These are phyloP conservation scores for Nymphaea thermarum DNA, from an alignment of 164 flowering plant genomes.

Conservation along the genomic window DNA sequence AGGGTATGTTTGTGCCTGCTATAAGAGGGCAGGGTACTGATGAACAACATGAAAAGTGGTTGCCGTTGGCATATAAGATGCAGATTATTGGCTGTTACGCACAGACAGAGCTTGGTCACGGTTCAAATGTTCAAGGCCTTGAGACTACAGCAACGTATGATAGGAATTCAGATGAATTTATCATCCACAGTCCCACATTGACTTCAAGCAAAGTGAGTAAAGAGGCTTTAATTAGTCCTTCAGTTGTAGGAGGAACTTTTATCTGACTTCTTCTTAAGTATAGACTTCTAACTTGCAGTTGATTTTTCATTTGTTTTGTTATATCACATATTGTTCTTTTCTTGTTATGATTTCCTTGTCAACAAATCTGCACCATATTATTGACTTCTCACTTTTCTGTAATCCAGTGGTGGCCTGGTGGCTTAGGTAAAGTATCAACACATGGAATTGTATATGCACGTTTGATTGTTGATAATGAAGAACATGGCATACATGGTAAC, in stretches of 20 bases:
- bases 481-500: conserved; percentile 85
- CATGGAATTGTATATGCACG: conserved; percentile 93
- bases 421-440: conserved; percentile 86
- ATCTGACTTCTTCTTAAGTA: neutral
- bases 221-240: neutral
- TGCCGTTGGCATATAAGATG: conserved; percentile 91
- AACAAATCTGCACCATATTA: conserved; percentile 1
- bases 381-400: neutral
- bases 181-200: conserved; percentile 83
- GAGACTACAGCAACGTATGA: conserved; percentile 98
- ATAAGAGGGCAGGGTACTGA: conserved; percentile 95
- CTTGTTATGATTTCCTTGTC: neutral
- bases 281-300: neutral
- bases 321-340: neutral
- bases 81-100: conserved; percentile 98
- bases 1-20: conserved; percentile 97
- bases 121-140: conserved; percentile 98
- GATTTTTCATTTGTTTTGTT: neutral
- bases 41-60: conserved; percentile 90
- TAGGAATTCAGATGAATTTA: conserved; percentile 72
- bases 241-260: neutral
- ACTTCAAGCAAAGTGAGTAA: conserved; percentile 89
- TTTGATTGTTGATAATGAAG: conserved; percentile 55
- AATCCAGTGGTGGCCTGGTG: conserved; percentile 99
- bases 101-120: conserved; percentile 99